Percentiles rank a stretch among this genome's conserved stretches.
These are phyloP conservation scores for Beauveria sp. DNA, from an alignment of 2,329 filamentous ascomycete genomes.

Conservation along the genomic window DNA sequence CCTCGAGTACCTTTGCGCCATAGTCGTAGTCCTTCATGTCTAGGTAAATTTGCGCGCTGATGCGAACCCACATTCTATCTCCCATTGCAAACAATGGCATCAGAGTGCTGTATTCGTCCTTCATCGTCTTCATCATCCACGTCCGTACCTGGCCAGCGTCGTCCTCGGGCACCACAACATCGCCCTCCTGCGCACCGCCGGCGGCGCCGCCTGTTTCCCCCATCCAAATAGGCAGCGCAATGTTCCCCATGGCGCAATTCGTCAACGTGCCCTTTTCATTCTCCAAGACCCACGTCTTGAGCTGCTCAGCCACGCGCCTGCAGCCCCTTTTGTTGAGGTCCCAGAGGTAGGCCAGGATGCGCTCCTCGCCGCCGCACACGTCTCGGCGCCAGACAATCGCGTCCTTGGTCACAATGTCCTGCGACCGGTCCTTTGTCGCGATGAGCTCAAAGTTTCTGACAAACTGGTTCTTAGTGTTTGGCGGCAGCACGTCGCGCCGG, in stretches of 20 bases:
- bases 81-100: constrained; percentile 56
- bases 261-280: constrained; percentile 55
- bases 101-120: constrained; percentile 62
- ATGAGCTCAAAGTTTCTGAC: constrained; percentile 67
- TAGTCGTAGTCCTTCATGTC: constrained; percentile 71
- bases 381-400: constrained; percentile 63
- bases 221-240: constrained; percentile 58
- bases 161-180: constrained; percentile 23
- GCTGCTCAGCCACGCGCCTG: constrained; percentile 46
- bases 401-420: constrained; percentile 65
- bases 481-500: constrained; percentile 35
- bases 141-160: constrained; percentile 34
- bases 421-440: constrained; percentile 65
- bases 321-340: constrained; percentile 58
- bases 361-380: constrained; percentile 65
- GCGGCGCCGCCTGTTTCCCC: constrained; percentile 9
- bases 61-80: constrained; percentile 58
- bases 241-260: constrained; percentile 63
- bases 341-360: constrained; percentile 56
- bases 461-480: constrained; percentile 48
- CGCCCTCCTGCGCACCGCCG: constrained; percentile 20
- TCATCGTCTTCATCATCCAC: constrained; percentile 51
- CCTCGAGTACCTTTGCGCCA: constrained; percentile 51
- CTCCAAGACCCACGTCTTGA: constrained; percentile 67
- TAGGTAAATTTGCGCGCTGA: constrained; percentile 82